Base-by-base conservation (phyloP, 139 green algal genomes). In the Nannochloris sp. region DNA sequence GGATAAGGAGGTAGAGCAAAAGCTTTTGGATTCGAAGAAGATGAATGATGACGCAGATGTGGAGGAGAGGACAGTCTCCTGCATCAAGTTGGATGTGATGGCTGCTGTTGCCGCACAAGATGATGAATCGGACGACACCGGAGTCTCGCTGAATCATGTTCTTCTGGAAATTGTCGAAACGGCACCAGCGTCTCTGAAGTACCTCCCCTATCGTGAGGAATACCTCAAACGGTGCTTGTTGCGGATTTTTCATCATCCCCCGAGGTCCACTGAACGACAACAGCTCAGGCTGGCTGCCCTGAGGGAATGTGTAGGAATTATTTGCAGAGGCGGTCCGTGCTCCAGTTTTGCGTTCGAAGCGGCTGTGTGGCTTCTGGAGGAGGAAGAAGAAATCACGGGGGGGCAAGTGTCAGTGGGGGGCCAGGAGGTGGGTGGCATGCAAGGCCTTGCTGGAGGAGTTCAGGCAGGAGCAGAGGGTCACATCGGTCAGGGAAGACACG, bases 341-440 rank as follows among this genome's bases (percentile, higher is more conserved):
- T 78, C 69, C 29, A 29, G 78, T 2, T 80, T 86, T 40, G 72
- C 86, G 11, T 93, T 78, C 64, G 83, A 90, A 49, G 78, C 83
- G 0, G 81, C 86, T 5, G 78, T 93, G 50, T 82, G 81, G 59
- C 78, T 93, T 64, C 64, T 92, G 54, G 80, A 85, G 40, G 80
- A 83, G 63, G 71, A 81, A 51, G 80, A 86, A 58, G 80, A 86
- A 70, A 73, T 85, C 29, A 75, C 67, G n/a, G 78, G 78, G 29
- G 72, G 69, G 15, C 48, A 64, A 14, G 44, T 71, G 25, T 57
- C 62, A 19, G 50, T 75, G 4, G 70, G 64, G 15, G 82, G 75
- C 19, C 71, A 75, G 61, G 66, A 83, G 21, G 78, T 87, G 34
- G 76, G 75, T n/a, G 69, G 61, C 43, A 60, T 51, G 1, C 50